These are phyloP conservation scores for Saccharomycopsis lassenensis DNA, from an alignment of 805 yeast genomes.

Conservation along the genomic window DNA sequence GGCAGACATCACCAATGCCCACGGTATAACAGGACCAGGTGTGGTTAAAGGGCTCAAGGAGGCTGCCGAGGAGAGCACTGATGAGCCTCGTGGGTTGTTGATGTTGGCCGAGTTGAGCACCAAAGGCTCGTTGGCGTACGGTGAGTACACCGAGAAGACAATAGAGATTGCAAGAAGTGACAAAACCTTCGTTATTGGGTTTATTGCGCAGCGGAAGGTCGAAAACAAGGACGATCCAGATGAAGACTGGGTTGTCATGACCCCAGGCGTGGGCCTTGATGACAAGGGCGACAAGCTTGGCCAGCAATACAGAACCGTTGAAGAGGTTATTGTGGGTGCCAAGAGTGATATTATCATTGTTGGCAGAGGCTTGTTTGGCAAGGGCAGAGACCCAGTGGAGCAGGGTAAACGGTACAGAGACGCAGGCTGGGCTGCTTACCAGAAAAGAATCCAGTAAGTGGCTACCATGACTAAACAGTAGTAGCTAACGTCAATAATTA, in stretches of 20 bases:
- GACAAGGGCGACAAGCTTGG: slow-evolving; percentile 95
- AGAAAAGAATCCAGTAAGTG: no score
- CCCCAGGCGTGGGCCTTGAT: slow-evolving; percentile 97
- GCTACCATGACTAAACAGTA: no score
- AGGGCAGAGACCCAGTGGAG: slow-evolving; percentile 80
- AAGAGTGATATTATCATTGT: slow-evolving; percentile 96
- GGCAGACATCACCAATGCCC: slow-evolving; percentile 97
- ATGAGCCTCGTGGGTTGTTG: slow-evolving; percentile 77
- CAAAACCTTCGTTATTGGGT: slow-evolving; percentile 87
- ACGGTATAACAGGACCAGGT: slow-evolving; percentile 93
- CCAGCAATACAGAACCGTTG: slow-evolving; percentile 91
- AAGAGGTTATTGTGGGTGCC: slow-evolving; percentile 56
- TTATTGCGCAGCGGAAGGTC: slow-evolving; percentile 87
- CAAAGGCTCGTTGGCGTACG: slow-evolving; percentile 86
- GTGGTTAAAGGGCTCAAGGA: slow-evolving; percentile 80
- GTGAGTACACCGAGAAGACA: slow-evolving; percentile 79
- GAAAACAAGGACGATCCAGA: slow-evolving; percentile 75
- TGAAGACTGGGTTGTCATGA: slow-evolving; percentile 92
- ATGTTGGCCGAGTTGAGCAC: slow-evolving; percentile 95
- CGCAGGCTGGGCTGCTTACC: slow-evolving; percentile 96
- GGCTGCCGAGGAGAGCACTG: slow-evolving; percentile 54
- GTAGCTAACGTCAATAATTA: no score
- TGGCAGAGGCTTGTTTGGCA: slow-evolving; percentile 95
- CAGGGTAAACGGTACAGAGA: slow-evolving; percentile 83
- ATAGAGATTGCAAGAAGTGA: slow-evolving; percentile 84